These are phyloP conservation scores for Ceratocystis papillata DNA, from an alignment of 2,329 filamentous ascomycete genomes.

Conservation along the genomic window DNA sequence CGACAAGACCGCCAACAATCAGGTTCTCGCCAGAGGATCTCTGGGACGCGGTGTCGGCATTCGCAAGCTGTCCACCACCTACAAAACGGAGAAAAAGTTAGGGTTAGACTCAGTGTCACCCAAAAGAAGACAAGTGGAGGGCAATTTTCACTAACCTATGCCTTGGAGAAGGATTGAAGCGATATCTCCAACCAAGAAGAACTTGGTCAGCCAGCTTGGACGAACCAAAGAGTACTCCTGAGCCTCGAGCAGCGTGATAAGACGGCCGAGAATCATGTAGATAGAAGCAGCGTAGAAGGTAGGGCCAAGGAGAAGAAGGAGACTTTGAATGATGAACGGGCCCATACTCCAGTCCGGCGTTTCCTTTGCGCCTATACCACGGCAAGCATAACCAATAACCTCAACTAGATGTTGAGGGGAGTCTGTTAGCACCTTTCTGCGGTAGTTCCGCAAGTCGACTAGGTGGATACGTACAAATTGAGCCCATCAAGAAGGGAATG, in stretches of 20 bases:
- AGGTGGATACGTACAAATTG: slow-evolving; percentile 35
- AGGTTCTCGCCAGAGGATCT: slow-evolving; percentile 35
- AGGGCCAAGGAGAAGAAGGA: slow-evolving; percentile 39
- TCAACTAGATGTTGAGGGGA: slow-evolving; percentile 29
- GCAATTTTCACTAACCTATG: not conserved
- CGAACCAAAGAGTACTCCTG: slow-evolving; percentile 31
- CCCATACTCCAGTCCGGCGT: slow-evolving; percentile 32
- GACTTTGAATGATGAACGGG: slow-evolving; percentile 36
- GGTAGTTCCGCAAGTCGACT: not conserved
- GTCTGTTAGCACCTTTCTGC: slow-evolving; percentile 4
- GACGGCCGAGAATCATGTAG: slow-evolving; percentile 41
- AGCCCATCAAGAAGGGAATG: slow-evolving; percentile 43
- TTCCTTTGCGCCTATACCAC: slow-evolving; percentile 25
- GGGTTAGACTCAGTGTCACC: slow-evolving; percentile 23
- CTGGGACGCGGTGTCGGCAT: not conserved
- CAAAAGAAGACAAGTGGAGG: not conserved
- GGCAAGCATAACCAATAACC: slow-evolving; percentile 26
- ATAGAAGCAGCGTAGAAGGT: slow-evolving; percentile 41
- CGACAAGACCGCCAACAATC: slow-evolving; percentile 42
- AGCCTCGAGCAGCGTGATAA: slow-evolving; percentile 34
- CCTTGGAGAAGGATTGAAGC: slow-evolving; percentile 28
- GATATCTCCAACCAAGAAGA: slow-evolving; percentile 46
- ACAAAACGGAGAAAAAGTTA: slow-evolving; percentile 41
- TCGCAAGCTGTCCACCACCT: slow-evolving; percentile 35
- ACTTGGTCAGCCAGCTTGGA: slow-evolving; percentile 39